These are phyloP conservation scores for Penicillium sp. DNA, from an alignment of 2,329 filamentous ascomycete species.

Conservation along the genomic window DNA sequence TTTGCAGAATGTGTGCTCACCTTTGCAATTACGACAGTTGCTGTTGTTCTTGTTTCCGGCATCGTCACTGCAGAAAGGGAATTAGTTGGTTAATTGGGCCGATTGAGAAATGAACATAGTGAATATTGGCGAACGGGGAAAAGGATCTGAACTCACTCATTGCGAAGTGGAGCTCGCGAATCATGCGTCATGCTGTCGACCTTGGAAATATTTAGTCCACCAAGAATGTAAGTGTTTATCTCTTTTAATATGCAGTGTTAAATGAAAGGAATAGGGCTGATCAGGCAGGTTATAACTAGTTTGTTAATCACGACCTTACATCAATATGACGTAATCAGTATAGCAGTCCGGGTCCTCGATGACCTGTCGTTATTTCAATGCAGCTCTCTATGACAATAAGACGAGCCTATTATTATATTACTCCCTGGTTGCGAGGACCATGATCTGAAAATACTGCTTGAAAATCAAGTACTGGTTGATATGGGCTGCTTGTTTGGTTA, in stretches of 20 bases:
- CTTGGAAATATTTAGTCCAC: background rate
- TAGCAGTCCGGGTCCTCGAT: background rate
- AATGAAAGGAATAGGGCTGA: background rate
- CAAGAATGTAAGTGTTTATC: background rate
- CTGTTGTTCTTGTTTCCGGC: background rate
- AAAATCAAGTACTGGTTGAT: background rate
- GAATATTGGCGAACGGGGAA: background rate
- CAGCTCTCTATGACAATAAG: background rate
- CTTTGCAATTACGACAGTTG: conserved; percentile 1
- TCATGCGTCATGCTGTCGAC: background rate
- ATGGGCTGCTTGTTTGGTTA: background rate
- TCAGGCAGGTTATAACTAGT: background rate
- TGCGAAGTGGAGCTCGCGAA: background rate
- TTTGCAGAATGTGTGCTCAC: background rate
- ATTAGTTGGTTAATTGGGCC: background rate
- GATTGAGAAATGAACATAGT: background rate
- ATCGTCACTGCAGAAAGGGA: background rate
- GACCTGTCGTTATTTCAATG: background rate
- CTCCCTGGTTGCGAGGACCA: background rate
- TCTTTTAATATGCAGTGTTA: background rate
- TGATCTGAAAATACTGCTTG: background rate
- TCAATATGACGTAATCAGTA: background rate
- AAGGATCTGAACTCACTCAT: background rate
- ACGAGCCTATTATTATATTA: background rate
- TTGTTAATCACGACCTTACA: too few relatives aligned